These are phyloP conservation scores for Didymella glomerata DNA, from an alignment of 2,329 filamentous ascomycete species.

Conservation along the genomic window DNA sequence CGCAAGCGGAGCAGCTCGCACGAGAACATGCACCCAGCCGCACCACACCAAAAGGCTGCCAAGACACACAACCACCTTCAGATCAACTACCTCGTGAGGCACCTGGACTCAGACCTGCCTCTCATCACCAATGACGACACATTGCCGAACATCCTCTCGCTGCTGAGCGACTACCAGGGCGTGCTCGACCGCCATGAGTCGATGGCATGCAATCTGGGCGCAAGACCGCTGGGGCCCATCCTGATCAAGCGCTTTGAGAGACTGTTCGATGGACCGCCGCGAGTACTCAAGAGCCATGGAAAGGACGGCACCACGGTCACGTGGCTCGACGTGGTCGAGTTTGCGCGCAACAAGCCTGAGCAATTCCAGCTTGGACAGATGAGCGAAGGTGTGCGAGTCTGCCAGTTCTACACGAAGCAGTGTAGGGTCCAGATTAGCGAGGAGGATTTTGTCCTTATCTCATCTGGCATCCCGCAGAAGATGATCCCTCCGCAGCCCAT, in stretches of 20 bases:
- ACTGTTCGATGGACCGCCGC: conserved; percentile 83
- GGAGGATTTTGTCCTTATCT: conserved; percentile 86
- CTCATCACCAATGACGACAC: conserved; percentile 72
- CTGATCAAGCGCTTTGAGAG: conserved; percentile 86
- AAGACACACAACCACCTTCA: conserved; percentile 69
- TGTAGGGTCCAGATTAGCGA: conserved; percentile 84
- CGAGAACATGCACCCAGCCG: conserved; percentile 44
- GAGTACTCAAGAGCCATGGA: conserved; percentile 68
- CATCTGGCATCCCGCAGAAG: conserved; percentile 82
- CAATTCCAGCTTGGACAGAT: conserved; percentile 78
- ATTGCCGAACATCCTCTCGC: conserved; percentile 74
- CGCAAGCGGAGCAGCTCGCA: conserved; percentile 57
- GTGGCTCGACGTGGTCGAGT: conserved; percentile 87
- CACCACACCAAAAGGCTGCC: conserved; percentile 59
- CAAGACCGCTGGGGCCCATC: conserved; percentile 81
- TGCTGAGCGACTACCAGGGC: conserved; percentile 83
- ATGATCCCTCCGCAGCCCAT: conserved; percentile 83
- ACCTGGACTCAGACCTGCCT: conserved; percentile 68
- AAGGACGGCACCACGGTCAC: conserved; percentile 70
- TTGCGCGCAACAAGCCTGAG: conserved; percentile 79
- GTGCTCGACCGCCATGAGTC: conserved; percentile 86
- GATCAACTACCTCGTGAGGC: conserved; percentile 73
- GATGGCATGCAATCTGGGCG: conserved; percentile 84
- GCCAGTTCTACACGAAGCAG: conserved; percentile 83
- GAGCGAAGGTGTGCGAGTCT: conserved; percentile 74